Evolutionary conservation across 208 protist genomes (phyloP).

Genomic region (Trichomonas gallinae): DNA sequence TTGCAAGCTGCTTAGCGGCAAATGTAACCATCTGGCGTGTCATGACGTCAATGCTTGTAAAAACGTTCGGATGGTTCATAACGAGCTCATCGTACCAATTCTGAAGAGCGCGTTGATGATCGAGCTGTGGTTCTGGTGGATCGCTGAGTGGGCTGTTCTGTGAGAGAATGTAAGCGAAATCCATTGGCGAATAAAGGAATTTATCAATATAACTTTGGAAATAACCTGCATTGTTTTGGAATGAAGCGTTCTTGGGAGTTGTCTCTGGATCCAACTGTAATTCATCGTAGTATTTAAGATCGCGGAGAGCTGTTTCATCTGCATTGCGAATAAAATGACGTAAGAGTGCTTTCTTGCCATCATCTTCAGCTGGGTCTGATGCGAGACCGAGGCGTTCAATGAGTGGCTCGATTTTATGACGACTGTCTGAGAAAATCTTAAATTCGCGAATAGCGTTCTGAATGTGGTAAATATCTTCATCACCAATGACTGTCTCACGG

Average conservation of each 20-base stretch:
- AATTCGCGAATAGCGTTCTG: neutral
- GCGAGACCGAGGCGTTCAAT: neutral
- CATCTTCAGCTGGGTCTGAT: neutral
- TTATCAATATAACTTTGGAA: neutral
- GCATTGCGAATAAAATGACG: neutral
- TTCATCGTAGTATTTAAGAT: neutral
- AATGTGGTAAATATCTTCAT: neutral
- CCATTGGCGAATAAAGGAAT: neutral
- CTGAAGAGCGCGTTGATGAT: neutral
- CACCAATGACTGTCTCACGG: neutral
- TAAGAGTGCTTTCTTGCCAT: neutral
- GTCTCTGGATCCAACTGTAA: neutral
- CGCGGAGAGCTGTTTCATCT: neutral
- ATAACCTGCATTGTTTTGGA: neutral
- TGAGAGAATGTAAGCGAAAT: neutral
- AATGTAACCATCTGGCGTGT: neutral
- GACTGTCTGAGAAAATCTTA: neutral
- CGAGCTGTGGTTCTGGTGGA: neutral
- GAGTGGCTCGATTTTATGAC: neutral
- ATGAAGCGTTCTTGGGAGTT: neutral
- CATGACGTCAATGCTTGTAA: neutral
- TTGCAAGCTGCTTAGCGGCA: neutral
- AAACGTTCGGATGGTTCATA: neutral
- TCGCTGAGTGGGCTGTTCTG: neutral
- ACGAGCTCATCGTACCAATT: neutral